Evolutionary conservation across 2,329 filamentous ascomycete genomes (phyloP), one percentile per base, ranked within the genome.

Genomic region (Paecilomyces formosus): DNA sequence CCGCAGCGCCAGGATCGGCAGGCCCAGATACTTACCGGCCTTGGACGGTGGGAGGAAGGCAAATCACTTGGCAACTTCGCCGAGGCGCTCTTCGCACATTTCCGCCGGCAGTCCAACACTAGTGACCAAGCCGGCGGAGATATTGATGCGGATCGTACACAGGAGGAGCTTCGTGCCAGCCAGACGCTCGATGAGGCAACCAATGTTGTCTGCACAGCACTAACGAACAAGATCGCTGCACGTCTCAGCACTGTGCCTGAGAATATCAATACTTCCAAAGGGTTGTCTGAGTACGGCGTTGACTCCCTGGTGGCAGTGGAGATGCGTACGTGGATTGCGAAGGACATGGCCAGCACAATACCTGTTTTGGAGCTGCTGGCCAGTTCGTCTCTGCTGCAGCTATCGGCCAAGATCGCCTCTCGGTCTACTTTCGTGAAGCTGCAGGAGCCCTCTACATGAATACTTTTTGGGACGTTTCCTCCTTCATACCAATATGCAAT

Each of bases 221-320:
- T 52, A 13, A 18, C 22, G n/a, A 26, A 15, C 5, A 52, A 52
- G 18, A n/a, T 52, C 18, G 49, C 49, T 13, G 1, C 49, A 26
- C 49, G 49, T 12, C 18, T 6, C 13, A 18, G 49, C 13, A 52
- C 22, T 13, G 4, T 12, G 9, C 49, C 49, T 12, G 49, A 52
- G 12, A 52, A 61, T n/a, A 55, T 61, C 50, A 55, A 60, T 54
- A n/a, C 50, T 7, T 15, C 26, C 13, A 52, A 55, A 54, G 26
- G 56, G 30, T 7, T 58, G 1, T 22, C 21, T 15, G 22, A 31
- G 21, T 57, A 58, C 26, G 61, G 61, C 7, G 58, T 63, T 5
- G 61, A 63, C 55, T 62, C 60, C 22, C 53, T 63, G 5, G 39
- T 63, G 13, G 61, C 58, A 22, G 51, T 62, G 21, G 60, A 63